These are phyloP conservation scores for Hapsidospora chrysogenum DNA, from an alignment of 495 filamentous ascomycete species.

Conservation along the genomic window DNA sequence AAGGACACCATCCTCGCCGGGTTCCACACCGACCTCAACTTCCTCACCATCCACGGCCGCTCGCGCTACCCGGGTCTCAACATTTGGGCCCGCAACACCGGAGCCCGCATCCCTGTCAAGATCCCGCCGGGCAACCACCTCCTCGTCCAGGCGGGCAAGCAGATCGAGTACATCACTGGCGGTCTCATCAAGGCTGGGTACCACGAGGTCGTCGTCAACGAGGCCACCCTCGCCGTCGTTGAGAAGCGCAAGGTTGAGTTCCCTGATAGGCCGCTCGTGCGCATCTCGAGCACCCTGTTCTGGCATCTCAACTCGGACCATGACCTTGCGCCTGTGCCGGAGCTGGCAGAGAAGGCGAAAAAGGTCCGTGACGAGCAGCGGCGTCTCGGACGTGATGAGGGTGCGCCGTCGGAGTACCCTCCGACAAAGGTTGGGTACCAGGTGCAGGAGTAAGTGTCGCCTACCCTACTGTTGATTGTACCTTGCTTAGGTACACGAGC, in stretches of 20 bases:
- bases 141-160: conserved; percentile 35
- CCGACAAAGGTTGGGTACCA: conserved; percentile 30
- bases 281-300: conserved; percentile 33
- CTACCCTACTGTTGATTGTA: not conserved
- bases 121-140: conserved; percentile 30
- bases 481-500: not conserved
- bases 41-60: conserved; percentile 37
- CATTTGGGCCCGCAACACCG: conserved; percentile 37
- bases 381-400: conserved; percentile 26
- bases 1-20: conserved; percentile 34
- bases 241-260: conserved; percentile 13
- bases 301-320: conserved; percentile 31
- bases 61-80: conserved; percentile 34
- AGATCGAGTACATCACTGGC: conserved; percentile 33
- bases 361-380: conserved; percentile 21
- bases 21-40: conserved; percentile 37
- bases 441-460: conserved; percentile 23
- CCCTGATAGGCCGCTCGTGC: conserved; percentile 24
- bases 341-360: conserved; percentile 16
- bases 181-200: conserved; percentile 34
- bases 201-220: conserved; percentile 36
- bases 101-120: conserved; percentile 27
- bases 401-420: conserved; percentile 22
- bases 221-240: conserved; percentile 19
- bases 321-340: conserved; percentile 24